These are phyloP conservation scores for Clarireedia homoeocarpa DNA, from an alignment of 2,329 filamentous ascomycete genomes.

Conservation along the genomic window DNA sequence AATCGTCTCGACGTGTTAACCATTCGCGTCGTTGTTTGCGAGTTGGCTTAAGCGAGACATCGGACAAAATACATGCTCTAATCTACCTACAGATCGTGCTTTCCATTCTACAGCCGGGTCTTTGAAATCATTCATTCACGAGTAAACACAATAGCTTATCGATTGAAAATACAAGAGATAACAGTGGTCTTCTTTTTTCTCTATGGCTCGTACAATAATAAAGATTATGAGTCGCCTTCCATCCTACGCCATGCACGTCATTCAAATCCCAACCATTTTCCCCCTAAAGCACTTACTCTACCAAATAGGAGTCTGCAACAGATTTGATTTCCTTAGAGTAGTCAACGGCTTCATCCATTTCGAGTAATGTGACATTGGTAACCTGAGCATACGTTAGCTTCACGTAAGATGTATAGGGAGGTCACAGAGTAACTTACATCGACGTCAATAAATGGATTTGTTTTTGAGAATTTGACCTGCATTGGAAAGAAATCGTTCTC, in stretches of 20 bases:
- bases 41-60: constrained; percentile 3
- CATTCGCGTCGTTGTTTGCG: neutral
- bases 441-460: constrained; percentile 80
- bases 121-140: no score
- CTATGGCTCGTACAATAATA: constrained; percentile 12
- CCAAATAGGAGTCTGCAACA: constrained; percentile 65
- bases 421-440: constrained; percentile 57
- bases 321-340: constrained; percentile 80
- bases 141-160: no score
- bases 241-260: constrained; percentile 21
- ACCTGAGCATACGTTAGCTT: constrained; percentile 43
- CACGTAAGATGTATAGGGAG: neutral
- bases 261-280: constrained; percentile 18
- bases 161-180: neutral
- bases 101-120: neutral
- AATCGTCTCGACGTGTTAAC: neutral
- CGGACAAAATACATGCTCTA: neutral
- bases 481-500: constrained; percentile 98
- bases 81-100: neutral
- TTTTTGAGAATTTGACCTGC: constrained; percentile 82
- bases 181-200: constrained; percentile 13
- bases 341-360: constrained; percentile 69
- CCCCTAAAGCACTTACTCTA: constrained; percentile 49
- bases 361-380: constrained; percentile 59
- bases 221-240: constrained; percentile 12